A percentile compares a stretch with the other conserved stretches of the same genome.
Evolutionary conservation across 257 asterid species (phyloP).

Genomic region (Rauvolfia tetraphylla): DNA sequence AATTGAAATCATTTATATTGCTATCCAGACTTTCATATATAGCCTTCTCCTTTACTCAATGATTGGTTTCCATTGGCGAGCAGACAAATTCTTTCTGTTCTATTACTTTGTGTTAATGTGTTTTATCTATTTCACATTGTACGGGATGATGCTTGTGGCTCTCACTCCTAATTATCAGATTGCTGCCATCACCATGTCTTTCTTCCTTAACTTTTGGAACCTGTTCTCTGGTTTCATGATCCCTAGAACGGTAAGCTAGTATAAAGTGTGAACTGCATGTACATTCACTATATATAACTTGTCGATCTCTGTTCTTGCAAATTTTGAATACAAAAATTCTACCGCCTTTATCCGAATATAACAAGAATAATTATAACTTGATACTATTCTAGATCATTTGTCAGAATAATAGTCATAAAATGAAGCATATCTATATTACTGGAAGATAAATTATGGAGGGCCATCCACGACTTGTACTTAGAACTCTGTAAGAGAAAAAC

Average conservation of each 20-base stretch:
- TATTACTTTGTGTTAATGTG: constrained; percentile 73
- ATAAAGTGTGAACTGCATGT: background rate
- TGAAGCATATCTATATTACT: too few relatives aligned
- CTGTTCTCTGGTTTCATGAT: constrained; percentile 72
- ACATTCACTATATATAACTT: background rate
- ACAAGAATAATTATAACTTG: too few relatives aligned
- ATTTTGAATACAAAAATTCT: too few relatives aligned
- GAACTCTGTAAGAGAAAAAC: background rate
- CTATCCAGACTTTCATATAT: constrained; percentile 58
- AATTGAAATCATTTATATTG: constrained; percentile 54
- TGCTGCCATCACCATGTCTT: constrained; percentile 74
- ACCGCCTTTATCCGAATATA: too few relatives aligned
- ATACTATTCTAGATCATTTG: too few relatives aligned
- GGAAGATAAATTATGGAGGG: too few relatives aligned
- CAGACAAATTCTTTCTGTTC: constrained; percentile 57
- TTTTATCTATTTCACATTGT: constrained; percentile 66
- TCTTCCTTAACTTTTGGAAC: constrained; percentile 86
- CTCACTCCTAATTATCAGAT: constrained; percentile 72
- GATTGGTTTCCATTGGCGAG: constrained; percentile 69
- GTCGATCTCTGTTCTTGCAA: background rate
- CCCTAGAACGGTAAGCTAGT: constrained; percentile 53
- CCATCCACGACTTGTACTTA: constrained; percentile 7
- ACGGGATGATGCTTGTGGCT: constrained; percentile 82
- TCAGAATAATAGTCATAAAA: too few relatives aligned
- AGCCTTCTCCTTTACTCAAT: constrained; percentile 63